A percentile compares a stretch with the other conserved stretches of the same genome.
These are phyloP conservation scores for Hortiboletus rubellus DNA, from an alignment of 1,284 basidiomycete genomes.

Conservation along the genomic window DNA sequence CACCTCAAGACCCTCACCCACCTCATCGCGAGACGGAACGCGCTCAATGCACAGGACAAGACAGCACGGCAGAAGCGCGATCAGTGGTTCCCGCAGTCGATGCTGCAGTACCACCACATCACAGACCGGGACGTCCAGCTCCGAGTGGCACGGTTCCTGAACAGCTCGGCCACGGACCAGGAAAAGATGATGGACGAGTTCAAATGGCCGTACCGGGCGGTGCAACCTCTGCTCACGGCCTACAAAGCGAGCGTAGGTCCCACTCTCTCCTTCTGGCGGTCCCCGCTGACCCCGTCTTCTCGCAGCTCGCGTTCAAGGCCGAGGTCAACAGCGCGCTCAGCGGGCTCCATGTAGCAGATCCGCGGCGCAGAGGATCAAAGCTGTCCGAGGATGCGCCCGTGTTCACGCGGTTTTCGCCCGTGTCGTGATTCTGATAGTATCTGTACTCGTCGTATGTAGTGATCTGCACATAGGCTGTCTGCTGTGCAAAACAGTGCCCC, in stretches of 20 bases:
- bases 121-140: slow-evolving; percentile 47
- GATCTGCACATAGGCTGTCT: slow-evolving; percentile 10
- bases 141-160: slow-evolving; percentile 53
- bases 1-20: slow-evolving; percentile 41
- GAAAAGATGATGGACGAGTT: slow-evolving; percentile 53
- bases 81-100: slow-evolving; percentile 49
- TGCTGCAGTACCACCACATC: slow-evolving; percentile 46
- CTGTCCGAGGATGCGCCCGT: neutral
- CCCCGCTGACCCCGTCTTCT: neutral
- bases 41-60: slow-evolving; percentile 36
- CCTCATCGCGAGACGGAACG: slow-evolving; percentile 33
- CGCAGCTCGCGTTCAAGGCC: slow-evolving; percentile 19
- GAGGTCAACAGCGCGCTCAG: slow-evolving; percentile 20
- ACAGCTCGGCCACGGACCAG: slow-evolving; percentile 37
- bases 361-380: slow-evolving; percentile 16
- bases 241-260: slow-evolving; percentile 45
- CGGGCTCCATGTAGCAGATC: slow-evolving; percentile 23
- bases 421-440: slow-evolving; percentile 17
- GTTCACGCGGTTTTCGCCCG: slow-evolving; percentile 19
- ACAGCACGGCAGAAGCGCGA: slow-evolving; percentile 39
- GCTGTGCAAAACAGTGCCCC: slow-evolving; percentile 4
- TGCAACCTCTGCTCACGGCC: slow-evolving; percentile 40
- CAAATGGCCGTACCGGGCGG: slow-evolving; percentile 53
- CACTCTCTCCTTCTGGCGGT: neutral
- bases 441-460: neutral